Evolutionary conservation across 2,329 filamentous ascomycete species (phyloP), one percentile per base, ranked within the genome.

Genomic region (Leptographium flavum): DNA sequence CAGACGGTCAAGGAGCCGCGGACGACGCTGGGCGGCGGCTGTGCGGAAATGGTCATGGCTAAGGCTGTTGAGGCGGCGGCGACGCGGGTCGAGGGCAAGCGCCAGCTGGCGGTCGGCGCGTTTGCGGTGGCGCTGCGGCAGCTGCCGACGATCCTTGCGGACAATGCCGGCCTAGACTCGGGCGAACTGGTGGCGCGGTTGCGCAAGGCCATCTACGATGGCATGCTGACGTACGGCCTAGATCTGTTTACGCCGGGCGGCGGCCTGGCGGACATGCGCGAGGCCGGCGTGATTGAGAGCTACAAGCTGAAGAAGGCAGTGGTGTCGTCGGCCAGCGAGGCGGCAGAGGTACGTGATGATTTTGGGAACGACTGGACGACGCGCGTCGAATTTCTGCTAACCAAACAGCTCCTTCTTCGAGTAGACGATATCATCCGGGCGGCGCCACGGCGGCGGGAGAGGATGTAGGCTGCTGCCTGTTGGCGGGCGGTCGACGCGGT

Each of bases 301-400:
- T 96, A 95, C 73, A 98, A 98, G 74, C 69, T 98, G 61, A 98
- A 98, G 77, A 83, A 79, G 61, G 92, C 92, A n/a, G 92, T 98
- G 45, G 92, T 98, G 43, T 93, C 84, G 44, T 94, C 87, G 50
- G 92, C 92, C 21, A 93, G 87, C 47, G 92, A 98, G 67, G 92
- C 92, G 51, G 88, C 92, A 53, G 92, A 98, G 76, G 87, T 93
- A 30, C 7, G 23, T 28, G 23, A 17, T n/a, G 9, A 28, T 5
- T n/a, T 8, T 4, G 8, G 10, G 19, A n/a, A 8, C 31, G 7
- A 8, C 31, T 32, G 10, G 13, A 32, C 31, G 8, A 13, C 13
- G 13, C 33, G 19, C n/a, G 13, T 27, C 19, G 2, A 15, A 15
- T 27, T 22, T 8, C n/a, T 33, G 6, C 43, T 30, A 9, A 28